Percentiles rank a stretch among this genome's conserved stretches.
Evolutionary conservation across 371 early-diverging fungal genomes (phyloP).

Genomic region (Choanephora cucurbitarum): DNA sequence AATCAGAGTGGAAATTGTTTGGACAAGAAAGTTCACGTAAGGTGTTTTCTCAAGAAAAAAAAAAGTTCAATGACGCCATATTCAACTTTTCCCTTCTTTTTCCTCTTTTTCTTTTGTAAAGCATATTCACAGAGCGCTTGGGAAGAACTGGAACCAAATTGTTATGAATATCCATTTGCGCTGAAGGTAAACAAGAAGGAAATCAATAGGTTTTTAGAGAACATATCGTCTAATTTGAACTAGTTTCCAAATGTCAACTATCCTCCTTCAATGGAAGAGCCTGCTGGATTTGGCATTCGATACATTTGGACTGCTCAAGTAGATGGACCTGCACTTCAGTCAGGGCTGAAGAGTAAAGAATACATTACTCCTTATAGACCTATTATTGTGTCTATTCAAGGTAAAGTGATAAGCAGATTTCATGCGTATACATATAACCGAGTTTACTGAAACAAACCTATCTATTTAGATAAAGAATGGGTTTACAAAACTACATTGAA

Average conservation of each 20-base stretch:
- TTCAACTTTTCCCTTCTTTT: not conserved
- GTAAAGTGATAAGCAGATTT: too few species aligned
- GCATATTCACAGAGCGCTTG: conserved; percentile 50
- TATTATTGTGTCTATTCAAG: conserved; percentile 36
- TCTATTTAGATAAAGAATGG: conserved; percentile 32
- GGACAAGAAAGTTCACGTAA: conserved; percentile 49
- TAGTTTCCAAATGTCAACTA: conserved; percentile 49
- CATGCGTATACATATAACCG: too few species aligned
- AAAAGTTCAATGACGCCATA: conserved; percentile 2
- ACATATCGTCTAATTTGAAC: too few species aligned
- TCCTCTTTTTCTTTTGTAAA: not conserved
- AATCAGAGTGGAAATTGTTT: conserved; percentile 48
- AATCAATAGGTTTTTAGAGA: not conserved
- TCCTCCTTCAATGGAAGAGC: conserved; percentile 43
- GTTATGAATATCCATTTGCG: conserved; percentile 54
- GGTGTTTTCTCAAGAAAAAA: not conserved
- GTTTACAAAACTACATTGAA: conserved; percentile 43
- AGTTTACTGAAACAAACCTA: too few species aligned
- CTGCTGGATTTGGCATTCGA: conserved; percentile 37
- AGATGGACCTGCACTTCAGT: conserved; percentile 48
- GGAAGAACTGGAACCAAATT: conserved; percentile 50
- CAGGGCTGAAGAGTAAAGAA: conserved; percentile 42
- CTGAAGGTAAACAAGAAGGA: conserved; percentile 39
- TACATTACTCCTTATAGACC: conserved; percentile 42
- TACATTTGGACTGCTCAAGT: conserved; percentile 55